Conservation (phyloP, 83 land plant species). For the Isoetes engelmannii region DNA sequence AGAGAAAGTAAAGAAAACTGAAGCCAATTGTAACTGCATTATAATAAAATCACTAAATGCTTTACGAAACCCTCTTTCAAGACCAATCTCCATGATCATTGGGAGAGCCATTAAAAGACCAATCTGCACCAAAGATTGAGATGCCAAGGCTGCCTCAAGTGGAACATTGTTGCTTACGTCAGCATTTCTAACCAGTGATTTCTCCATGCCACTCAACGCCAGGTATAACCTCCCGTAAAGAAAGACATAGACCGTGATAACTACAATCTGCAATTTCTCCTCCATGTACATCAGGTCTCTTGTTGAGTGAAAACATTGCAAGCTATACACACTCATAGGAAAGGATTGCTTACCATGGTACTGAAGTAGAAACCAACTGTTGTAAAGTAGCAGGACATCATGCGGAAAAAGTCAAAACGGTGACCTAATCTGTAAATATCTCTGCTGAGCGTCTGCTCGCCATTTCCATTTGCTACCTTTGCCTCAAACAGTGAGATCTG, state of each 20-base stretch:
- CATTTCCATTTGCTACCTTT: constrained; percentile 77
- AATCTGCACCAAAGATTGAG: constrained; percentile 35
- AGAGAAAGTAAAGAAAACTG: constrained; percentile 40
- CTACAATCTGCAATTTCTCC: constrained; percentile 24
- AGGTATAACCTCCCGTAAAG: constrained; percentile 34
- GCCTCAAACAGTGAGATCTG: constrained; percentile 80
- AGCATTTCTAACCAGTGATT: constrained; percentile 13
- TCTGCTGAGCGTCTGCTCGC: constrained; percentile 73
- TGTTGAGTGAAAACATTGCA: too few relatives aligned
- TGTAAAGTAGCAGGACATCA: constrained; percentile 73
- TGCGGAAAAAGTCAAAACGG: constrained; percentile 71
- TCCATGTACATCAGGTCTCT: too few relatives aligned
- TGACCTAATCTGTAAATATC: constrained; percentile 74
- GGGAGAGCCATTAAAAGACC: constrained; percentile 35
- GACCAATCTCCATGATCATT: constrained; percentile 35
- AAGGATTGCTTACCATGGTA: constrained; percentile 45
- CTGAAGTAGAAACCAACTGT: constrained; percentile 70
- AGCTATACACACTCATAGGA: too few relatives aligned
- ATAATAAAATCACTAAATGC: constrained; percentile 39
- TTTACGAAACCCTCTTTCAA: constrained; percentile 28
- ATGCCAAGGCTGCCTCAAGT: constrained; percentile 27
- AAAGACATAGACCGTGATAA: constrained; percentile 32
- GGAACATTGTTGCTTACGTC: constrained; percentile 22
- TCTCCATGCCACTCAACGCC: constrained; percentile 32
- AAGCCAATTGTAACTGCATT: constrained; percentile 38